These are phyloP conservation scores for Trichoderma sp. DNA, from an alignment of 2,329 filamentous ascomycete genomes.

Conservation along the genomic window DNA sequence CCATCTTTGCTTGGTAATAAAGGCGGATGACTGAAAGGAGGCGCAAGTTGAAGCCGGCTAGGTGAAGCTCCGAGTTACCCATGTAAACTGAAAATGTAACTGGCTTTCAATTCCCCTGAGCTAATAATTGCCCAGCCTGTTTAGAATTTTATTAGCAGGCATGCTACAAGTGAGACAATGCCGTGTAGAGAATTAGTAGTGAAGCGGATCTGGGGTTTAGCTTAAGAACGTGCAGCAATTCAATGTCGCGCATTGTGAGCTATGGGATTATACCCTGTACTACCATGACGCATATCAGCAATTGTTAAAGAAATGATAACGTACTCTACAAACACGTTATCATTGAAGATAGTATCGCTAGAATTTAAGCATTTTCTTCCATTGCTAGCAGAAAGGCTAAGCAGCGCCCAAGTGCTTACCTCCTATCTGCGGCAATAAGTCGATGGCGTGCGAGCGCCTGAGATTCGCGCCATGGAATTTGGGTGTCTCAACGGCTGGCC, in stretches of 20 bases:
- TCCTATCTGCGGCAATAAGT: neutral
- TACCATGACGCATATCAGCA: neutral
- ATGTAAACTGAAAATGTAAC: neutral
- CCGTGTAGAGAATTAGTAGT: neutral
- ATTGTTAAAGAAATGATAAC: neutral
- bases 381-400: slow-evolving; percentile 3
- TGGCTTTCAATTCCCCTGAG: neutral
- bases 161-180: neutral
- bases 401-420: neutral
- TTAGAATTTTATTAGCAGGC: neutral
- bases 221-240: neutral
- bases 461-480: slow-evolving; percentile 22
- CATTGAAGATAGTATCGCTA: neutral
- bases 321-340: neutral
- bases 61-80: neutral
- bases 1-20: neutral
- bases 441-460: slow-evolving; percentile 25
- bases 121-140: neutral
- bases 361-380: neutral
- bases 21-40: neutral
- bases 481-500: neutral
- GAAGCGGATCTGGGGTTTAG: neutral
- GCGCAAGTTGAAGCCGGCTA: neutral
- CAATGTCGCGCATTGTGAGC: neutral
- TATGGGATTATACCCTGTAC: neutral